A percentile compares a stretch with the other conserved stretches of the same genome.
Conservation (phyloP, 371 early-diverging fungal species). For the Mucor mucedo region DNA sequence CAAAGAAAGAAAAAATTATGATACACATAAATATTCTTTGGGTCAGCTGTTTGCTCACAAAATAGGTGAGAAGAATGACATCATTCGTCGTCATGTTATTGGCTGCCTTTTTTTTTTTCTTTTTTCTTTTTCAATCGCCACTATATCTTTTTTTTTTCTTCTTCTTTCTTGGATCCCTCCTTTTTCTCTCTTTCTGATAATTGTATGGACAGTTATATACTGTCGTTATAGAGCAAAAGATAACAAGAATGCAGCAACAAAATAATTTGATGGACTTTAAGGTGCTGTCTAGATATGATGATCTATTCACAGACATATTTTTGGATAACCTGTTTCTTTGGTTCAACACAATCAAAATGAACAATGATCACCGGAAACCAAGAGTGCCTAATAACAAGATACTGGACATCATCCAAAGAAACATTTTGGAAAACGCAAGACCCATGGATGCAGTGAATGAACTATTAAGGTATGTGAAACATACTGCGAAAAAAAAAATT, state of each 20-base stretch:
- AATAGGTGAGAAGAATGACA: background rate
- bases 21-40: background rate
- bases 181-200: too few species aligned
- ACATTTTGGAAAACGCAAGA: constrained; percentile 48
- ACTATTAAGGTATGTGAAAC: constrained; percentile 42
- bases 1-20: constrained; percentile 8
- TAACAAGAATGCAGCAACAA: constrained; percentile 12
- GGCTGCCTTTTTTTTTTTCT: constrained; percentile 5
- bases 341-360: constrained; percentile 65
- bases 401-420: constrained; percentile 57
- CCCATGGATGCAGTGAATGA: constrained; percentile 53
- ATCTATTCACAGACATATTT: constrained; percentile 71
- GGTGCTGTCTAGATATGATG: constrained; percentile 70
- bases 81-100: constrained; percentile 5
- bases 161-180: constrained; percentile 4
- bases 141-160: constrained; percentile 4
- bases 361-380: constrained; percentile 43
- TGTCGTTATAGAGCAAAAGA: background rate
- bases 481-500: constrained; percentile 6
- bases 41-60: background rate
- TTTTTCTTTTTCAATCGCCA: constrained; percentile 10
- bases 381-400: constrained; percentile 43
- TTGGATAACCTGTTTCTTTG: constrained; percentile 69
- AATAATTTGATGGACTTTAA: constrained; percentile 45
- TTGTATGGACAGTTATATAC: constrained; percentile 10